phyloP scores from a whole-genome alignment of 2,329 filamentous ascomycete species.

The Alternaria brassicae region DNA sequence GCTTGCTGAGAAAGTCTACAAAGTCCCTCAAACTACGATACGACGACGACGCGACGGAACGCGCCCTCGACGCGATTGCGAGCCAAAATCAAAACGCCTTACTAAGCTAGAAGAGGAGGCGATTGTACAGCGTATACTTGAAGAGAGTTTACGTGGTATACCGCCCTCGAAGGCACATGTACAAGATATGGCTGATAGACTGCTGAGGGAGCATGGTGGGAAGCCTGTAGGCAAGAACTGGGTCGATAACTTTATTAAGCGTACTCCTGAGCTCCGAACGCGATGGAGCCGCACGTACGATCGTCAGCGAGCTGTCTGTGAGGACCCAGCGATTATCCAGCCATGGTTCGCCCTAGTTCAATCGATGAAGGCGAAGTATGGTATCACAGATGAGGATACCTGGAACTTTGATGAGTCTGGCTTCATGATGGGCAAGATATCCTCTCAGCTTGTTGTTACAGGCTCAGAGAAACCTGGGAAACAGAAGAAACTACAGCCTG shows the following conservation, averaged over 20 bases:
- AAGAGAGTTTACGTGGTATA: constrained; percentile 1
- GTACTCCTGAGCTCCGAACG: constrained; percentile 16
- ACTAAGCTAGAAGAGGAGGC: constrained; percentile 25
- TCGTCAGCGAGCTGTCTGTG: constrained; percentile 14
- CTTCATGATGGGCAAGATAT: constrained; percentile 45
- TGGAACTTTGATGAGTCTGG: constrained; percentile 41
- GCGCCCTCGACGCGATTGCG: constrained; percentile 17
- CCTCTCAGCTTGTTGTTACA: too few species aligned
- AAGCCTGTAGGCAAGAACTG: constrained; percentile 20
- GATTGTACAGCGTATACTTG: constrained; percentile 19
- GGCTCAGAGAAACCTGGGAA: too few species aligned
- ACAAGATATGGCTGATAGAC: constrained; percentile 5
- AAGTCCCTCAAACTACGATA: not conserved
- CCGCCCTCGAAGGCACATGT: constrained; percentile 2
- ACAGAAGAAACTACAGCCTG: too few species aligned
- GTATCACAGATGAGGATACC: constrained; percentile 19
- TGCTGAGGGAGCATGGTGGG: constrained; percentile 9
- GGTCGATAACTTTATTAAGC: constrained; percentile 23
- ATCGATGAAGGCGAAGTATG: constrained; percentile 10
- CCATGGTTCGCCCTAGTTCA: constrained; percentile 3
- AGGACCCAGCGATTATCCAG: constrained; percentile 16
- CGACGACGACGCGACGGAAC: not conserved
- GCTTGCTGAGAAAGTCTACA: constrained; percentile 9
- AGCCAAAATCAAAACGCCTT: constrained; percentile 21
- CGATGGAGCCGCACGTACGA: constrained; percentile 18